Evolutionary conservation across 2,329 filamentous ascomycete genomes (phyloP), one percentile per base, ranked within the genome.

Genomic region (Apiospora arundinis): DNA sequence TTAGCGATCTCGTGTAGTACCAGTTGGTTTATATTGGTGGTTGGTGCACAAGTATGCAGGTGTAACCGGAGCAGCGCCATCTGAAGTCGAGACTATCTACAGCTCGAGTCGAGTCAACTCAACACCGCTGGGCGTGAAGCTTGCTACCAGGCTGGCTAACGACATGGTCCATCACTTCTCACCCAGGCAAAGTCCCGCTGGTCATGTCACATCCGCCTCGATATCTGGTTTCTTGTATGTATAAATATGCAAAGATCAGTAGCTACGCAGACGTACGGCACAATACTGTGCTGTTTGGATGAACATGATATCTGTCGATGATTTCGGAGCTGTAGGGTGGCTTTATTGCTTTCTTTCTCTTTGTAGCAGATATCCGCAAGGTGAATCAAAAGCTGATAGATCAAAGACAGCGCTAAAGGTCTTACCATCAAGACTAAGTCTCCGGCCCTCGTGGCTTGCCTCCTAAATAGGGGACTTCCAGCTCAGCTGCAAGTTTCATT

Each of bases 1-100:
- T 78, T 77, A 77, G 75, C 74, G 77, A 78, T 69, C 75, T 73
- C 70, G 56, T n/a, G 76, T 77, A 48, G 72, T 71, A 76, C 76
- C 73, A 74, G 70, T 67, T 69, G 72, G 70, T 68, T 70, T 74
- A 69, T 48, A 74, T 69, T 69, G 56, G 74, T 73, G 72, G 74
- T 69, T 69, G 56, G 74, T 73, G 72, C 67, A 72, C 78, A 75
- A 70, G 68, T 45, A 75, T 75, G 75, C 74, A 70, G 32, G 46
- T 56, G 67, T 37, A 67, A 76, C 56, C 69, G 72, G 40, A 69
- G 52, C 72, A 70, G 74, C 75, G 70, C 69, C 67, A 77, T 77
- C 72, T 75, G 75, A 74, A 76, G 45, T 32, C 16, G 65, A 67
- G 18, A 23, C 65, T 28, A 67, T 32, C 28, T 46, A 28, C n/a